Conservation (phyloP, 108 stramenopile species). For the Cyclostephanos invisitatus region DNA sequence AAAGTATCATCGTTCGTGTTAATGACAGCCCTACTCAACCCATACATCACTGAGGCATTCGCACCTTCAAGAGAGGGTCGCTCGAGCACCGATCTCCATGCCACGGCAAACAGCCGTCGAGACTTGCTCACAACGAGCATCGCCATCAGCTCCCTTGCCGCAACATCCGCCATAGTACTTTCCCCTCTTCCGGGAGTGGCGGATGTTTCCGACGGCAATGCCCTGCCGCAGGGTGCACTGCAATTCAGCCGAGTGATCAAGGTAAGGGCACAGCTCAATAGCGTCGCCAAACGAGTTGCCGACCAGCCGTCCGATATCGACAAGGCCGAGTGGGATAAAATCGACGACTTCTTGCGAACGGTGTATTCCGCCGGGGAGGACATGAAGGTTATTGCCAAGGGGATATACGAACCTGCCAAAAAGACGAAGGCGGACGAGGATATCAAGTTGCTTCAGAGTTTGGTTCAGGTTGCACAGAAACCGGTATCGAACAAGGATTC, state of each 20-base stretch:
- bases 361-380: slow-evolving; percentile 68
- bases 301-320: slow-evolving; percentile 57
- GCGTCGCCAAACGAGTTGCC: slow-evolving; percentile 55
- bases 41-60: slow-evolving; percentile 5
- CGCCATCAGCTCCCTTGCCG: slow-evolving; percentile 10
- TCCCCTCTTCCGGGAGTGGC: slow-evolving; percentile 37
- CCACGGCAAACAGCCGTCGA: slow-evolving; percentile 22
- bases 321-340: slow-evolving; percentile 75
- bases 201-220: slow-evolving; percentile 65
- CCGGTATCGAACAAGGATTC: slow-evolving; percentile 59
- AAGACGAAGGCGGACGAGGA: slow-evolving; percentile 54
- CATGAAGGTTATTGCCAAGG: slow-evolving; percentile 67
- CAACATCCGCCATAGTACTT: not conserved
- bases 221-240: slow-evolving; percentile 64
- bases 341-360: slow-evolving; percentile 63
- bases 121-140: slow-evolving; percentile 31
- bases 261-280: slow-evolving; percentile 58
- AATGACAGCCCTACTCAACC: slow-evolving; percentile 14
- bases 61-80: not conserved
- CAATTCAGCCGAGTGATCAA: slow-evolving; percentile 74
- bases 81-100: slow-evolving; percentile 1
- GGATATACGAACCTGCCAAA: slow-evolving; percentile 52
- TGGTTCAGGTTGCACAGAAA: slow-evolving; percentile 66
- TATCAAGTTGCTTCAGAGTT: slow-evolving; percentile 60
- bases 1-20: slow-evolving; percentile 13